Evolutionary conservation across 2,329 filamentous ascomycete species (phyloP).

Genomic region (Xylaria sp.): DNA sequence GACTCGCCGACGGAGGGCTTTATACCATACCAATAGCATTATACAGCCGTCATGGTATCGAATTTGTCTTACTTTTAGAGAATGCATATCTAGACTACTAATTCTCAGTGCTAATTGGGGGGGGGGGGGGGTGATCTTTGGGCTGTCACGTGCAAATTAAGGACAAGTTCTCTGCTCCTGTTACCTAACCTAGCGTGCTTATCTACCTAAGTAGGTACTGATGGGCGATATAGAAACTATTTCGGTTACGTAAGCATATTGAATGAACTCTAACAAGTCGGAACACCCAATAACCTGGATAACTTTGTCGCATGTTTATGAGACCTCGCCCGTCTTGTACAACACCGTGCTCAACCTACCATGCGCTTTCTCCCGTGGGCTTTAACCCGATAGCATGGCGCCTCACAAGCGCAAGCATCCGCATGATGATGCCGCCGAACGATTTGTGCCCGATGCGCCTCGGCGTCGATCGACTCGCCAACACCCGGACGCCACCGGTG

Average conservation of each 20-base stretch:
- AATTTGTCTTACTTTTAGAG: too few relatives aligned
- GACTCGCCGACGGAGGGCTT: conserved; percentile 9
- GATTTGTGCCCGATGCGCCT: conserved; percentile 23
- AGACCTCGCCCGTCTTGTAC: background rate
- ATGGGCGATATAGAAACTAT: background rate
- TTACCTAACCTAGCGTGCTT: background rate
- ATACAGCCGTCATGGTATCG: too few relatives aligned
- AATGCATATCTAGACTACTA: too few relatives aligned
- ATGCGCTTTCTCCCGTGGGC: background rate
- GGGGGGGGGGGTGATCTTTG: too few relatives aligned
- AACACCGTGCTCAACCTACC: background rate
- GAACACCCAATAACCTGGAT: background rate
- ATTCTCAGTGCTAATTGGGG: too few relatives aligned
- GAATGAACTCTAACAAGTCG: background rate
- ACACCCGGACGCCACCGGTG: conserved; percentile 35
- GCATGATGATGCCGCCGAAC: conserved; percentile 41
- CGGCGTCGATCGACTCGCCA: conserved; percentile 48
- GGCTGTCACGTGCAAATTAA: conserved; percentile 40
- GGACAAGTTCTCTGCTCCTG: background rate
- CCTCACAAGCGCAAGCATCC: conserved; percentile 49
- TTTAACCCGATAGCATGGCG: conserved; percentile 40
- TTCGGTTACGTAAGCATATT: conserved; percentile 39
- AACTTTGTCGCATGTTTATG: background rate
- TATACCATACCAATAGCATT: background rate
- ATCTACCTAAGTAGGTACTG: background rate